phyloP scores from a whole-genome alignment of 306 rosid species.

The Pachyrhizus erosus region DNA sequence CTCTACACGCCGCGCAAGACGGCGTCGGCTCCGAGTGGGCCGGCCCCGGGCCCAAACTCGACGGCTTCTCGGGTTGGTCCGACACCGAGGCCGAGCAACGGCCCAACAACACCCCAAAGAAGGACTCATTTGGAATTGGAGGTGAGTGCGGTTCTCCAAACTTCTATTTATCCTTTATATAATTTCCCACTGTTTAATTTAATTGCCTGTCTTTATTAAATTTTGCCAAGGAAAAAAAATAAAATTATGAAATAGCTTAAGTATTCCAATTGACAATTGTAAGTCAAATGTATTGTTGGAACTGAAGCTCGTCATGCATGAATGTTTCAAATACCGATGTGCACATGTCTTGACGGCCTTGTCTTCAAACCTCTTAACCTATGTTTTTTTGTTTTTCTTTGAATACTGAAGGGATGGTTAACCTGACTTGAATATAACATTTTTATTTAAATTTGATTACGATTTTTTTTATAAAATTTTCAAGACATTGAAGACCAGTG shows the following conservation, averaged over 20 bases:
- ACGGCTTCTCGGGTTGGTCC: constrained; percentile 89
- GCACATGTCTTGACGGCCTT: neutral
- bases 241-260: neutral
- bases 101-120: constrained; percentile 48
- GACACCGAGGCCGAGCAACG: constrained; percentile 43
- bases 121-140: constrained; percentile 61
- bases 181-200: neutral
- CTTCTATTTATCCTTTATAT: neutral
- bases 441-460: neutral
- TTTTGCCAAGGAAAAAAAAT: neutral
- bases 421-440: neutral
- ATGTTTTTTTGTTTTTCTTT: too few relatives aligned
- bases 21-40: constrained; percentile 45
- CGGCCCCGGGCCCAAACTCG: constrained; percentile 50
- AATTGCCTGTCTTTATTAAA: neutral
- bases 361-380: neutral
- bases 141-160: constrained; percentile 59
- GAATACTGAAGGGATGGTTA: neutral
- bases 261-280: neutral
- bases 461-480: neutral
- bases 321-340: neutral
- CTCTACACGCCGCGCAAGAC: constrained; percentile 50
- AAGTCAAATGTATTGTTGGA: neutral
- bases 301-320: neutral
- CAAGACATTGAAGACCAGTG: neutral